Conservation (phyloP, 129 eudicot genomes). For the Centaurea solstitialis region DNA sequence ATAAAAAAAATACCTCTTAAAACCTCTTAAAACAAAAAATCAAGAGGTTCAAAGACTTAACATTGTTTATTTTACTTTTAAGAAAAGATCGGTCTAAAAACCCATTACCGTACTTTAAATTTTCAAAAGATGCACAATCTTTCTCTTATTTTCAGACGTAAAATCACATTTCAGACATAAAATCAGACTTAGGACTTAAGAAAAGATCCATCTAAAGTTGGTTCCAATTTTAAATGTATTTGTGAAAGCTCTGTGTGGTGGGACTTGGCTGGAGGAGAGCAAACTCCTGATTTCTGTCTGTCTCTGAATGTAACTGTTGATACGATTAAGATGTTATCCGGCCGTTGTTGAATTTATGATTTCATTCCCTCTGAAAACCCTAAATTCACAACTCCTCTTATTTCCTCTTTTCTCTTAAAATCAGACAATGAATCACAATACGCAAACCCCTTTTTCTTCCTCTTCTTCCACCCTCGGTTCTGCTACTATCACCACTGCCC, state of each 20-base stretch:
- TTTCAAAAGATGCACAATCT: too few species aligned
- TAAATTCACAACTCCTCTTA: conserved; percentile 21
- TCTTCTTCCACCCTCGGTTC: conserved; percentile 46
- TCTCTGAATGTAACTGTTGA: conserved; percentile 22
- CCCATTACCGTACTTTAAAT: too few species aligned
- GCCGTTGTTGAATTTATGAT: conserved; percentile 11
- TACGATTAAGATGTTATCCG: conserved; percentile 7
- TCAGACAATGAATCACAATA: conserved; percentile 54
- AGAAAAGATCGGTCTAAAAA: too few species aligned
- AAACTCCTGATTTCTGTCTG: conserved; percentile 18
- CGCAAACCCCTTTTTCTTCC: conserved; percentile 50
- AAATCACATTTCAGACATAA: too few species aligned
- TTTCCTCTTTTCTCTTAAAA: neutral
- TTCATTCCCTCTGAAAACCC: conserved; percentile 43
- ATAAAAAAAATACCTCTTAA: too few species aligned
- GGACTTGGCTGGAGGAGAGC: neutral
- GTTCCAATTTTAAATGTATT: too few species aligned
- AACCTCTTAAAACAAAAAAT: too few species aligned
- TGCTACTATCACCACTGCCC: conserved; percentile 53
- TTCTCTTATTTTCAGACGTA: too few species aligned
- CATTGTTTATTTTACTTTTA: too few species aligned
- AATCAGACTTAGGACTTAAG: too few species aligned
- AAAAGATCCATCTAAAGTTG: too few species aligned
- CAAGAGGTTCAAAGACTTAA: too few species aligned
- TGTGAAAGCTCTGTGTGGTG: neutral